Evolutionary conservation across 2,329 filamentous ascomycete species (phyloP), one percentile per base, ranked within the genome.

Genomic region (Fusarium sp.): DNA sequence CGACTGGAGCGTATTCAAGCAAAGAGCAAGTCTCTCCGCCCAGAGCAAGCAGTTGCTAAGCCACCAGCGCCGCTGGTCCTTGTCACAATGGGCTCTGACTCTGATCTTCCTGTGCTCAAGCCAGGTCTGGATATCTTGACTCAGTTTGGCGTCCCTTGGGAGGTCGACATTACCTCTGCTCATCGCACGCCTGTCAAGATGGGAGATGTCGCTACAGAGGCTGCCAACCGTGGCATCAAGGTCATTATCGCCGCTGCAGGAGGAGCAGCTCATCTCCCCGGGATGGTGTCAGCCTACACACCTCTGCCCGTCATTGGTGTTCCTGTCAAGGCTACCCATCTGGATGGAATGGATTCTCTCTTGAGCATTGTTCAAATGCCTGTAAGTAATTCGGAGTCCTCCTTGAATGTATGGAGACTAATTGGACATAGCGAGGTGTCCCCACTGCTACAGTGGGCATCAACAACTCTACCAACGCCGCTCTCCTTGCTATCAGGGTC

Each of bases 21-120:
- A 3, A 71, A 78, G 10, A 69, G 73, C 53, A 66, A 75, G 43
- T 73, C 72, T 38, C 70, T 80, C 39, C 80, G 76, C 13, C 80
- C 74, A 15, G 67, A 70, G 11, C 69, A 71, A 26, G 45, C 61
- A 5, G 42, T 39, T 22, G n/a, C 43, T 2, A 43, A 67, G 19
- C 45, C 57, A 0, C 58, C 41, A 57, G 49, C 52, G 4, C 88
- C 89, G 0, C 75, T 91, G 1, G 88, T 95, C 2, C 86, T 90
- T 11, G 85, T 95, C 3, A 92, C 91, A 26, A 94, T 94, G 91
- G 92, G 91, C 34, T 94, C 91, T 2, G 89, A 92, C 77, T 91
- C 88, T 9, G 91, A 93, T 71, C 83, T 93, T 24, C 84, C 83
- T 3, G 85, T 91, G 13, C 84, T 93, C 35, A 83, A 82, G 59